A percentile compares a stretch with the other conserved stretches of the same genome.
These are phyloP conservation scores for Westerdykella aurantiaca DNA, from an alignment of 2,329 filamentous ascomycete genomes.

Conservation along the genomic window DNA sequence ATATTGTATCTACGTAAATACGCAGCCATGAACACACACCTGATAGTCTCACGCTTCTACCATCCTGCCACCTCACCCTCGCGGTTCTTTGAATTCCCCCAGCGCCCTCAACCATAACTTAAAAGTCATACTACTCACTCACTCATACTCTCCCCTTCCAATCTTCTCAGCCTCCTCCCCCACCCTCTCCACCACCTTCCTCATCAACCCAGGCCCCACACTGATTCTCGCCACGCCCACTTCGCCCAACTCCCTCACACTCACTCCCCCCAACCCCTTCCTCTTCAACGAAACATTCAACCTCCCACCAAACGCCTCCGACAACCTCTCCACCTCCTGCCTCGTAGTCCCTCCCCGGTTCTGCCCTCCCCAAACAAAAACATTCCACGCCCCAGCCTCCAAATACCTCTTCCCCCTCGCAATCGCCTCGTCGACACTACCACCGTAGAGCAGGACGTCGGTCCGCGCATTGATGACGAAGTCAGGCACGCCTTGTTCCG, in stretches of 20 bases:
- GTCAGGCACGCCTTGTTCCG: slow-evolving; percentile 42
- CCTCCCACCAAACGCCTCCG: slow-evolving; percentile 18
- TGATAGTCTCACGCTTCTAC: no score
- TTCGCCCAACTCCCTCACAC: slow-evolving; percentile 19
- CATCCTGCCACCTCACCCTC: no score
- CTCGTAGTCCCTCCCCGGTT: slow-evolving; percentile 29
- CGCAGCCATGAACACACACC: no score
- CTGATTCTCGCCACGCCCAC: slow-evolving; percentile 31
- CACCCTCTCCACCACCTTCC: slow-evolving; percentile 9
- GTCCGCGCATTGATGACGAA: slow-evolving; percentile 50
- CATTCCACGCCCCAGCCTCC: slow-evolving; percentile 52
- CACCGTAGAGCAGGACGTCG: slow-evolving; percentile 47
- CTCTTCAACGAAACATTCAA: slow-evolving; percentile 25
- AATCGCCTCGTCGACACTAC: slow-evolving; percentile 46
- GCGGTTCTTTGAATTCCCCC: no score
- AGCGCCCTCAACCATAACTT: no score
- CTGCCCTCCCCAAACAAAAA: slow-evolving; percentile 56
- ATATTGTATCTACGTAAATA: no score
- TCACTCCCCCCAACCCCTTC: slow-evolving; percentile 15
- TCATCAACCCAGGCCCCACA: slow-evolving; percentile 28
- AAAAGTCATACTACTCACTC: neutral
- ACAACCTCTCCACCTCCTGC: slow-evolving; percentile 19
- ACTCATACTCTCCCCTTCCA: slow-evolving; percentile 9
- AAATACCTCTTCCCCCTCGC: slow-evolving; percentile 53
- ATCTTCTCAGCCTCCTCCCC: slow-evolving; percentile 23